Evolutionary conservation across 2,329 filamentous ascomycete species (phyloP).

Genomic region (Diaporthe citriasiana): DNA sequence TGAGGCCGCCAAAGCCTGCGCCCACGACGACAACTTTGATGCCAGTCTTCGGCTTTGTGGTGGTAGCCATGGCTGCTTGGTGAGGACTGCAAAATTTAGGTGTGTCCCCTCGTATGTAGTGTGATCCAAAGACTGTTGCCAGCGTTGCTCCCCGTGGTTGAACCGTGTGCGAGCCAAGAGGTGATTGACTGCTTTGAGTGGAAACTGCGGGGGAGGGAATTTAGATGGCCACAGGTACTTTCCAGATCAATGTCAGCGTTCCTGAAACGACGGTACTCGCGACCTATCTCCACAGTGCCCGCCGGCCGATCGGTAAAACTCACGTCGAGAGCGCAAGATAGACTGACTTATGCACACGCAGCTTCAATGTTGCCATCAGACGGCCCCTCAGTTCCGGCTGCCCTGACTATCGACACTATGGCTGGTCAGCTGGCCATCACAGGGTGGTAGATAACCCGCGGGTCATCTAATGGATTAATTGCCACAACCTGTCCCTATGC

Average conservation of each 20-base stretch:
- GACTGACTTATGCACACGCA: background rate
- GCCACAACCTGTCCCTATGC: background rate
- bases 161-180: background rate
- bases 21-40: constrained; percentile 67
- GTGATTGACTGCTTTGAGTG: background rate
- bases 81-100: background rate
- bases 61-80: constrained; percentile 19
- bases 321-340: background rate
- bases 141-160: background rate
- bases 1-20: constrained; percentile 72
- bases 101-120: background rate
- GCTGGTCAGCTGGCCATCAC: background rate
- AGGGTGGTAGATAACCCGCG: constrained; percentile 33
- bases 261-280: constrained; percentile 6
- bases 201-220: background rate
- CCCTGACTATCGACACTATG: background rate
- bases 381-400: constrained; percentile 23
- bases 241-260: background rate
- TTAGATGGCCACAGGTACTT: background rate
- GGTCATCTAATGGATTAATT: constrained; percentile 29
- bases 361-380: constrained; percentile 4
- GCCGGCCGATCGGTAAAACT: background rate
- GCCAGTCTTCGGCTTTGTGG: constrained; percentile 55
- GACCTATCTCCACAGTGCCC: background rate
- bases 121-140: background rate